phyloP scores from a whole-genome alignment of 163 green algal species.

The Prototheca cutis region DNA sequence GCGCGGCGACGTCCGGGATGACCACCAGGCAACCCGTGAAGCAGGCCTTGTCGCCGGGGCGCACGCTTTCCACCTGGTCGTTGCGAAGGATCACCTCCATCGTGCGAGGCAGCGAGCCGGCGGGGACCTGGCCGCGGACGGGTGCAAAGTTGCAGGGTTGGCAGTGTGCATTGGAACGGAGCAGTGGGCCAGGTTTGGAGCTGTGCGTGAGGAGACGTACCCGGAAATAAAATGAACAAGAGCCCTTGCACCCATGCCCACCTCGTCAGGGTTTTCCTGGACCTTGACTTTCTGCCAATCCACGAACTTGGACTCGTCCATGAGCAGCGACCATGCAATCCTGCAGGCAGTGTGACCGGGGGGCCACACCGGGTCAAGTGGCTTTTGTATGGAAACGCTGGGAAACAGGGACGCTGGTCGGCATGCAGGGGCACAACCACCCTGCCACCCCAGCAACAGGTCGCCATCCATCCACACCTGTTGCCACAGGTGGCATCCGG shows the following conservation, averaged over 20 bases:
- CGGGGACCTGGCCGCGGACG: constrained; percentile 61
- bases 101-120: constrained; percentile 83
- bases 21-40: constrained; percentile 88
- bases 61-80: constrained; percentile 79
- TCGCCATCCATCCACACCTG: constrained; percentile 52
- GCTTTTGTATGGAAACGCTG: too few relatives aligned
- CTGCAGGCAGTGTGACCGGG: constrained; percentile 7
- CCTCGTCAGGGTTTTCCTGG: constrained; percentile 87
- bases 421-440: too few relatives aligned
- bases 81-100: constrained; percentile 94
- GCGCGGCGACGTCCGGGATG: constrained; percentile 80
- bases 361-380: too few relatives aligned
- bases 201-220: neutral
- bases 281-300: constrained; percentile 96
- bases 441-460: too few relatives aligned
- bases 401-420: too few relatives aligned
- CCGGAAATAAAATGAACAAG: neutral
- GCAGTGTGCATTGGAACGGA: too few relatives aligned
- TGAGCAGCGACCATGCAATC: constrained; percentile 55
- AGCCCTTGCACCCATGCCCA: constrained; percentile 23
- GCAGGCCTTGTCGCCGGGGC: constrained; percentile 84
- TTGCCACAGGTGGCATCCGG: constrained; percentile 77
- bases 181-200: constrained; percentile 3
- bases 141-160: neutral
- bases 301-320: constrained; percentile 89